These are phyloP conservation scores for Boletus vinaceobasis DNA, from an alignment of 768 basidiomycete species.

Conservation along the genomic window DNA sequence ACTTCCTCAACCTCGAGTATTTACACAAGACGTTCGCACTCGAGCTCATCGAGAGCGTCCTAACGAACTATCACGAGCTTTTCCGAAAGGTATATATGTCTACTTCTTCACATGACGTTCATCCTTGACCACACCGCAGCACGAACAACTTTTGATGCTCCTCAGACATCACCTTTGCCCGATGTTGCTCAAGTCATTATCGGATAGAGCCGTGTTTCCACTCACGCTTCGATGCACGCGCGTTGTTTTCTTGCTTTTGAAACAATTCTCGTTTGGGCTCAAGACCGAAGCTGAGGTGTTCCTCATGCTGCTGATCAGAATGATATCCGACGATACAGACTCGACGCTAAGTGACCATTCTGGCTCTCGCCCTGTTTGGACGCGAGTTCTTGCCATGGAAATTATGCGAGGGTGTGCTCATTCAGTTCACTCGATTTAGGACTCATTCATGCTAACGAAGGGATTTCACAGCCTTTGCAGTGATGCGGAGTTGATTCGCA, in stretches of 20 bases:
- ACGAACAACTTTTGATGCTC: constrained; percentile 79
- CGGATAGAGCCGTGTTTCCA: constrained; percentile 80
- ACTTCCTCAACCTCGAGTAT: constrained; percentile 76
- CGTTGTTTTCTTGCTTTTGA: constrained; percentile 89
- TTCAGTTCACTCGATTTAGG: background rate
- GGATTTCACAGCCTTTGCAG: constrained; percentile 58
- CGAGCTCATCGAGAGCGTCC: constrained; percentile 95
- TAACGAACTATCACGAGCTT: constrained; percentile 87
- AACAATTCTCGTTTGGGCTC: constrained; percentile 83
- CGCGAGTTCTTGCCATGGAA: constrained; percentile 89
- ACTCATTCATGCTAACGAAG: constrained; percentile 1
- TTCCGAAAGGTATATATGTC: constrained; percentile 64
- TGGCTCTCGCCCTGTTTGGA: constrained; percentile 66
- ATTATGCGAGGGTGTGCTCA: constrained; percentile 73
- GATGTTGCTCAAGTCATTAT: constrained; percentile 79
- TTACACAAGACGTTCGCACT: constrained; percentile 92
- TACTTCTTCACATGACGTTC: background rate
- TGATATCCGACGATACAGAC: constrained; percentile 53
- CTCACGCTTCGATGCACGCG: constrained; percentile 88
- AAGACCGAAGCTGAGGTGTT: constrained; percentile 85
- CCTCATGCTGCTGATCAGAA: constrained; percentile 65
- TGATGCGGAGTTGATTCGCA: constrained; percentile 74
- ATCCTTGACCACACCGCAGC: constrained; percentile 42
- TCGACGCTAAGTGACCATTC: constrained; percentile 26
- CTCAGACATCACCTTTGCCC: constrained; percentile 89